Evolutionary conservation across 179 eudicot genomes (phyloP), one percentile per base, ranked within the genome.

Genomic region (Drosera spatulata): DNA sequence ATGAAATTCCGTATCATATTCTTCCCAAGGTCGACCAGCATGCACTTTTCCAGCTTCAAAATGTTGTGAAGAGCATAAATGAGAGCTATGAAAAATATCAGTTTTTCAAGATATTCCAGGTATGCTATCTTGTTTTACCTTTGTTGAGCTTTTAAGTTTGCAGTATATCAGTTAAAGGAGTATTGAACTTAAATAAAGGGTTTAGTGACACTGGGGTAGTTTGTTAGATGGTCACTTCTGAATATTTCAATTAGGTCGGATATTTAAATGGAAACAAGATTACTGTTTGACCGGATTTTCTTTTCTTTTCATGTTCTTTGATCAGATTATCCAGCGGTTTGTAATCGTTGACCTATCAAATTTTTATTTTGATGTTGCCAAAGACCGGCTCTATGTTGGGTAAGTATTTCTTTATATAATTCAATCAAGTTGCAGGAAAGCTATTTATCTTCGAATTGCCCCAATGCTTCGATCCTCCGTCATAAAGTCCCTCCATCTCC

Each of bases 351-450:
- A 93, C 79, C 85, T 93, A 66, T 93, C 99, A 77, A 93, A 90
- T 69, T 93, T 93, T 78, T 93, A 89, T 75, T 77, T 93, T 59
- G 97, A 93, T 62, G 88, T 86, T 45, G 95, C 99, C 58, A 93
- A 93, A 75, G 97, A 93, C 70, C 86, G 99, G 64, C 88, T 93
- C 60, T 93, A 90, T 71, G 90, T 82, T 15, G 99, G 99, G 97
- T 93, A 74, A 75, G 80, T 39, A 46, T 60, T 47, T 48, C 45
- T 43, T 43, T 7, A 4, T 43, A 4, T 43, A 4, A 4, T 43
- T 43, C 45, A 22, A 22, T 22, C 33, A 22, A 22, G 33, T 22
- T 22, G 33, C 33, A 22, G 33, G 33, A 22, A 22, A 22, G 33
- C 33, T 22, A 22, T 22, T 22, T 22, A 22, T 22, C 1, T 22